A percentile compares a stretch with the other conserved stretches of the same genome.
Evolutionary conservation across 2,329 filamentous ascomycete genomes (phyloP).

Genomic region (Curvularia hawaiiensis): DNA sequence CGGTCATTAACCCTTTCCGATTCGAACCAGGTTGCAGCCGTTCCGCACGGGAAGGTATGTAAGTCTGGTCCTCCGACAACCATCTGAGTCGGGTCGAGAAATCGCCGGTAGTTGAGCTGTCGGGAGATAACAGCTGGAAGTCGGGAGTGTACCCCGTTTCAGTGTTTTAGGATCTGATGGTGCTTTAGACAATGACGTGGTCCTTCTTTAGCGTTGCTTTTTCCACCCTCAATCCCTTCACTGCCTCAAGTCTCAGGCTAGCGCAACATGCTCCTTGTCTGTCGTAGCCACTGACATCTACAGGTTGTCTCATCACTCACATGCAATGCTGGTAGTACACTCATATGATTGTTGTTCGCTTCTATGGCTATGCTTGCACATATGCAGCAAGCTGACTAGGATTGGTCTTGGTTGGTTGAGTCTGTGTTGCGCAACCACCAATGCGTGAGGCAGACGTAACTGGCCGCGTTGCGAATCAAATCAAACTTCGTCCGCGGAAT

Average conservation of each 20-base stretch:
- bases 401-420: not conserved
- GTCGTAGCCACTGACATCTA: not conserved
- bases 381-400: not conserved
- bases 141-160: not conserved
- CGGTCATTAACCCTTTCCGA: not conserved
- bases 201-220: not conserved
- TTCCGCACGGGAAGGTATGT: not conserved
- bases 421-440: not conserved
- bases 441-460: not conserved
- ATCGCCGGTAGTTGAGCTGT: not conserved
- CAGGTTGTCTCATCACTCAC: not conserved
- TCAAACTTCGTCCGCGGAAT: not conserved
- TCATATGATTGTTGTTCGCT: too few relatives aligned
- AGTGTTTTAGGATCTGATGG: not conserved
- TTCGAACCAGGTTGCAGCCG: not conserved
- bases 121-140: not conserved
- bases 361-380: not conserved
- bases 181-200: not conserved
- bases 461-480: not conserved
- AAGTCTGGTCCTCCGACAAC: not conserved
- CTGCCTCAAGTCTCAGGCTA: not conserved
- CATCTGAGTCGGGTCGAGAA: not conserved
- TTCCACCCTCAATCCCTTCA: not conserved
- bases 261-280: not conserved
- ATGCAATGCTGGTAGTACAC: not conserved